phyloP scores from a whole-genome alignment of 1,284 basidiomycete species.

The Malassezia psittaci region DNA sequence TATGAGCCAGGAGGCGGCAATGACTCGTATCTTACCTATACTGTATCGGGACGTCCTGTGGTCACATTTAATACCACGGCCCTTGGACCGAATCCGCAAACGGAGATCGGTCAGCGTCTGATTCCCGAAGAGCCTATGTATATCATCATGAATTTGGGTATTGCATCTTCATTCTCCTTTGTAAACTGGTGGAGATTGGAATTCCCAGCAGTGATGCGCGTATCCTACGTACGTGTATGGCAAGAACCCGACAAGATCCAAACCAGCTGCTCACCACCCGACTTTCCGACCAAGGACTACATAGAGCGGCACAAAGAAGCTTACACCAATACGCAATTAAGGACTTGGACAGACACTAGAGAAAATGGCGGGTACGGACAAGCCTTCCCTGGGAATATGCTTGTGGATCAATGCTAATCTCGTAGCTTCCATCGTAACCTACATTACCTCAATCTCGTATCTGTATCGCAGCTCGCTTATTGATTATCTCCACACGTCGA shows the following conservation, averaged over 20 bases:
- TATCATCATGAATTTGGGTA: slow-evolving; percentile 36
- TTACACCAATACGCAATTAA: slow-evolving; percentile 40
- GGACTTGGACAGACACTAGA: slow-evolving; percentile 27
- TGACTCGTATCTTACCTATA: slow-evolving; percentile 32
- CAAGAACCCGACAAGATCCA: slow-evolving; percentile 35
- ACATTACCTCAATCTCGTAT: no score
- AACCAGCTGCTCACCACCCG: slow-evolving; percentile 49
- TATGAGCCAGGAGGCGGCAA: slow-evolving; percentile 37
- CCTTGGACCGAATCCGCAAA: slow-evolving; percentile 58
- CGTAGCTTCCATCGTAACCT: slow-evolving; percentile 8
- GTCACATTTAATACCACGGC: slow-evolving; percentile 58
- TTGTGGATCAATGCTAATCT: slow-evolving; percentile 25
- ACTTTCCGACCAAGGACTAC: slow-evolving; percentile 36
- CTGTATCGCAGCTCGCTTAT: no score
- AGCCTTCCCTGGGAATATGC: slow-evolving; percentile 24
- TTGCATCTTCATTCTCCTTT: slow-evolving; percentile 25
- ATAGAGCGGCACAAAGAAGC: slow-evolving; percentile 38
- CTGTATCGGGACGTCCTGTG: slow-evolving; percentile 19
- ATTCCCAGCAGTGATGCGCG: slow-evolving; percentile 22
- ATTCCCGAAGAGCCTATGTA: slow-evolving; percentile 56
- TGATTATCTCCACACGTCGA: no score
- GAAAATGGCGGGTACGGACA: slow-evolving; percentile 25
- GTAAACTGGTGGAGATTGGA: slow-evolving; percentile 19
- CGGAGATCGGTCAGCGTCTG: slow-evolving; percentile 62
- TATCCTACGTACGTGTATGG: slow-evolving; percentile 34